Base-by-base conservation (phyloP, 371 early-diverging fungal species). In the Actinomucor elegans region DNA sequence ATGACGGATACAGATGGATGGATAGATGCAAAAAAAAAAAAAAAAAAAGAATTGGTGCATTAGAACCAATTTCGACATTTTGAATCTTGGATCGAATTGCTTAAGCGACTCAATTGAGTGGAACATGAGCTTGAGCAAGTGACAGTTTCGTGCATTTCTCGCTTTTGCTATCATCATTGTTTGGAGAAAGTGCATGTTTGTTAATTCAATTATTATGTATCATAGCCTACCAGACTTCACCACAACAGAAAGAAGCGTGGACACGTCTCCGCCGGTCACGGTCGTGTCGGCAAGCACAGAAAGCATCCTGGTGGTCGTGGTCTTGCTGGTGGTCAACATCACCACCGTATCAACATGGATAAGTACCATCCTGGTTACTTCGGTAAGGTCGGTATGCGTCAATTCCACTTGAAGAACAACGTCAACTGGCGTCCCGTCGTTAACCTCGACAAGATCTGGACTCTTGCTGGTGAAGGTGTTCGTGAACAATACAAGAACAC, bases 291-390 rank as follows among this genome's bases (percentile, higher is more conserved):
- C 61, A 99, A 99, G 92, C 99, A 99, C 92, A 90, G 99, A 74
- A 99, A 99, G 90, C 99, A 99, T 81, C 97, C 99, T 70, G 99
- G 99, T 78, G 99, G 99, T 91, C 91, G 99, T 79, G 99, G 99
- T 94, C 85, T 94, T 75, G 98, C 99, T 83, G 99, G 99, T 92
- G 99, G 99, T 87, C 89, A 92, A 78, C 97, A 97, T 83, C 99
- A 99, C 81, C 98, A 99, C 91, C 92, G 98, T 68, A 99, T 96
- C 84, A 95, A 96, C 87, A 96, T 99, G 92, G 96, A 98, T 84
- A 98, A 93, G 91, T 99, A 94, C 93, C 99, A 99, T 86, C 99
- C 99, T 66, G 99, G 99, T 81, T 98, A 97, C 94, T 99, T 98
- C 74, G 99, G 99, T 83, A 99, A 99, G 86, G 96, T 97, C 81